A percentile compares a stretch with the other conserved stretches of the same genome.
phyloP scores from a whole-genome alignment of 345 rosid species.

The Laguncularia racemosa region DNA sequence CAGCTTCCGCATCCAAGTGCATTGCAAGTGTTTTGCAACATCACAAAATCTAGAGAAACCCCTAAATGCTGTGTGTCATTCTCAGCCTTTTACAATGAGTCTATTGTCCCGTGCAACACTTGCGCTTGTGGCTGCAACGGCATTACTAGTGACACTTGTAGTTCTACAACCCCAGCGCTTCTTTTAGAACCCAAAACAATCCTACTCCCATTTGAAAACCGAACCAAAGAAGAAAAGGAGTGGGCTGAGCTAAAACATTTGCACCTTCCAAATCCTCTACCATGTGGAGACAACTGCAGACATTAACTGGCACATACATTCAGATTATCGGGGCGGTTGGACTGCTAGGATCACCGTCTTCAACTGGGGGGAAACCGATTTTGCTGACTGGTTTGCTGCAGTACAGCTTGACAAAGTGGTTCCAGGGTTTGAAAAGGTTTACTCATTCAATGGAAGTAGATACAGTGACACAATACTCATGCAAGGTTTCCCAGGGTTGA shows the following conservation, averaged over 20 bases:
- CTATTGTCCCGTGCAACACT: conserved; percentile 44
- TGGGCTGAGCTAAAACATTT: conserved; percentile 23
- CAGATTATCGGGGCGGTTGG: conserved; percentile 31
- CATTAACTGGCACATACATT: conserved; percentile 35
- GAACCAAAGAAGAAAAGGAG: conserved; percentile 25
- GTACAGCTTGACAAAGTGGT: conserved; percentile 20
- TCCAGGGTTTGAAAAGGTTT: conserved; percentile 24
- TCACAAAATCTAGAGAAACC: conserved; percentile 18
- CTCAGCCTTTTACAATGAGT: conserved; percentile 46
- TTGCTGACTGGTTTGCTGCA: conserved; percentile 34
- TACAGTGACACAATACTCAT: conserved; percentile 24
- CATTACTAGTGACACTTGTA: conserved; percentile 25
- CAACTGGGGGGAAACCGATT: conserved; percentile 24
- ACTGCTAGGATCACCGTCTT: conserved; percentile 32
- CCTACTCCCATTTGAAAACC: conserved; percentile 37
- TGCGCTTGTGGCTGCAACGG: conserved; percentile 44
- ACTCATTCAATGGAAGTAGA: conserved; percentile 32
- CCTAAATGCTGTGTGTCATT: conserved; percentile 51
- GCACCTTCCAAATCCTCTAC: conserved; percentile 22
- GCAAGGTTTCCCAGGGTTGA: conserved; percentile 20
- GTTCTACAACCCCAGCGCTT: conserved; percentile 22
- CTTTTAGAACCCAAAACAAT: conserved; percentile 30
- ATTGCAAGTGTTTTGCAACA: conserved; percentile 53
- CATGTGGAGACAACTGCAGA: conserved; percentile 40
- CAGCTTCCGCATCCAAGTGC: conserved; percentile 30